Conservation (phyloP, 2,329 filamentous ascomycete species). For the Knufia petricola region DNA sequence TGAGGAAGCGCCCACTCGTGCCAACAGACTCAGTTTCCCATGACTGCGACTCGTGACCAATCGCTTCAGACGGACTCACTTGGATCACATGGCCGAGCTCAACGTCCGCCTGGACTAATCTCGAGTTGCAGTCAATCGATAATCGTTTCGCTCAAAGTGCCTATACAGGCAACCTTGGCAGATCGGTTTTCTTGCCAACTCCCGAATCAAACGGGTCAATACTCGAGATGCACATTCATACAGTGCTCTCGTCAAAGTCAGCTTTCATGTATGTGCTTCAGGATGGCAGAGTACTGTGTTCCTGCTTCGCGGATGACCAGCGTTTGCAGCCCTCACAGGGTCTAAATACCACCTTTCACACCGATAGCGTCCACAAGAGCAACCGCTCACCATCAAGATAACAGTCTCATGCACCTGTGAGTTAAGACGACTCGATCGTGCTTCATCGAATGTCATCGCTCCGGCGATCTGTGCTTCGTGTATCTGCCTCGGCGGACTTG, state of each 20-base stretch:
- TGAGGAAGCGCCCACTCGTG: background rate
- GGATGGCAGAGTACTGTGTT: slow-evolving; percentile 3
- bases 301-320: slow-evolving; percentile 5
- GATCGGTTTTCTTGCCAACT: too few species aligned
- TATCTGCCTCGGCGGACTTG: too few species aligned
- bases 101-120: background rate
- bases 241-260: too few species aligned
- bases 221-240: too few species aligned
- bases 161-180: too few species aligned
- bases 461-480: too few species aligned
- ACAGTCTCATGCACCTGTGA: background rate
- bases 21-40: background rate
- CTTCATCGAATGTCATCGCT: too few species aligned
- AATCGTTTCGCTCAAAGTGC: background rate
- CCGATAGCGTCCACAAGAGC: background rate
- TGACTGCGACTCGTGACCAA: background rate
- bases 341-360: background rate
- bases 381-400: background rate
- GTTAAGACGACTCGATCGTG: background rate
- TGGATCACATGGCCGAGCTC: background rate
- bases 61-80: background rate
- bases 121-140: background rate
- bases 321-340: slow-evolving; percentile 3
- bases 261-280: too few species aligned
- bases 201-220: too few species aligned